A percentile compares a stretch with the other conserved stretches of the same genome.
Conservation (phyloP, 148 eudicot genomes). For the Bassia scoparia region DNA sequence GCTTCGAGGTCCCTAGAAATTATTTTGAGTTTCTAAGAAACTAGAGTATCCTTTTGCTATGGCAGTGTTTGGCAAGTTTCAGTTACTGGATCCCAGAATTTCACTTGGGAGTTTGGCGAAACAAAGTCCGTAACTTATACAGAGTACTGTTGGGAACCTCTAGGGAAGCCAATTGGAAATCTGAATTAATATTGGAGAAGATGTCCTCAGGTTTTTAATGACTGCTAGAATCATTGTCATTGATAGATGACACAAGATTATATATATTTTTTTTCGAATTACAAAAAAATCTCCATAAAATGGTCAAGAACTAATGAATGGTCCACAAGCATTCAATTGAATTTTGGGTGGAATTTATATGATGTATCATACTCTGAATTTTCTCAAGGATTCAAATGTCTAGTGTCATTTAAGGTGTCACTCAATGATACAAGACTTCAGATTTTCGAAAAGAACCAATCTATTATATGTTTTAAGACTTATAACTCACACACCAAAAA, state of each 20-base stretch:
- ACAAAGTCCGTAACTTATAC: not conserved
- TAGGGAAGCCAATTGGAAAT: not conserved
- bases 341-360: not conserved
- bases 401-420: not conserved
- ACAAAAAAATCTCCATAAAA: not conserved
- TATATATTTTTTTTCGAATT: too few relatives aligned
- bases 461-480: too few relatives aligned
- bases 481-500: not conserved
- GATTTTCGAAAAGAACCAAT: not conserved
- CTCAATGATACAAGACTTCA: not conserved
- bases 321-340: not conserved
- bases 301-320: not conserved
- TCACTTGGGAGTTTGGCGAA: too few relatives aligned
- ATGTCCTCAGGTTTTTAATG: not conserved
- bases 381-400: not conserved
- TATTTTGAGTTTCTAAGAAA: too few relatives aligned
- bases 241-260: too few relatives aligned
- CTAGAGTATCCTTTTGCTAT: too few relatives aligned
- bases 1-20: too few relatives aligned
- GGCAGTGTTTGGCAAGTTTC: too few relatives aligned
- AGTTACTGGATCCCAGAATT: too few relatives aligned
- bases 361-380: not conserved
- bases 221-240: not conserved
- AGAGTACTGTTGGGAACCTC: too few relatives aligned
- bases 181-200: too few relatives aligned